Conservation (phyloP, 371 early-diverging fungal genomes). For the Mortierella sp. region DNA sequence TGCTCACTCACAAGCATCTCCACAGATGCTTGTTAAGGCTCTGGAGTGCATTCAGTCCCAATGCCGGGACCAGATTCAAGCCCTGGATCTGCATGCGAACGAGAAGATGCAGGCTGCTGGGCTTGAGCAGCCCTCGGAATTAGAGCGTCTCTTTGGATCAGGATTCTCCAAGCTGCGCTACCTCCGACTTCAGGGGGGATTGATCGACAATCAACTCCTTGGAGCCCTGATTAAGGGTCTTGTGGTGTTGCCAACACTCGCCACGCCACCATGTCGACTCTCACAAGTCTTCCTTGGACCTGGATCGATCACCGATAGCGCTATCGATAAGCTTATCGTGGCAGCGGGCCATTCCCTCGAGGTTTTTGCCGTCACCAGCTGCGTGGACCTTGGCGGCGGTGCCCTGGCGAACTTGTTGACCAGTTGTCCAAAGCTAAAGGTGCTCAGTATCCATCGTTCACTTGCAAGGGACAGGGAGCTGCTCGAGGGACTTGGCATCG, state of each 20-base stretch:
- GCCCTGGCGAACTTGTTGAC: constrained; percentile 38
- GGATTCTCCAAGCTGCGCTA: constrained; percentile 40
- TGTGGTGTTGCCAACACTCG: background rate
- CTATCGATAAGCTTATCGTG: constrained; percentile 32
- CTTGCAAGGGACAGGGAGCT: constrained; percentile 40
- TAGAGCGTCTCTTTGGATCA: constrained; percentile 34
- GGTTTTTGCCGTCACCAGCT: constrained; percentile 40
- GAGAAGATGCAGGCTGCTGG: constrained; percentile 50
- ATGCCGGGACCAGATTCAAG: constrained; percentile 37
- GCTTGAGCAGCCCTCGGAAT: constrained; percentile 15
- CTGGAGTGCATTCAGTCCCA: constrained; percentile 28
- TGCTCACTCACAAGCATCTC: constrained; percentile 47
- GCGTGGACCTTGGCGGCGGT: constrained; percentile 41
- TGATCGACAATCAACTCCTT: constrained; percentile 49
- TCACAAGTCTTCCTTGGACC: constrained; percentile 48
- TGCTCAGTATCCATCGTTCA: constrained; percentile 29
- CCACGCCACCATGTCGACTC: constrained; percentile 21
- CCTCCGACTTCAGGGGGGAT: constrained; percentile 44
- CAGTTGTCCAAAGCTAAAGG: constrained; percentile 35
- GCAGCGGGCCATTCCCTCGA: constrained; percentile 33
- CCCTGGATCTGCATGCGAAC: constrained; percentile 45
- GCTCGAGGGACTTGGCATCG: constrained; percentile 35
- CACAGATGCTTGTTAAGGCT: constrained; percentile 36
- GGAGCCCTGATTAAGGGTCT: constrained; percentile 35
- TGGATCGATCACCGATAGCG: constrained; percentile 45